Percentiles rank a stretch among this genome's conserved stretches.
phyloP scores from a whole-genome alignment of 768 basidiomycete genomes.

The Tylopilus plumbeoviolaceoides region DNA sequence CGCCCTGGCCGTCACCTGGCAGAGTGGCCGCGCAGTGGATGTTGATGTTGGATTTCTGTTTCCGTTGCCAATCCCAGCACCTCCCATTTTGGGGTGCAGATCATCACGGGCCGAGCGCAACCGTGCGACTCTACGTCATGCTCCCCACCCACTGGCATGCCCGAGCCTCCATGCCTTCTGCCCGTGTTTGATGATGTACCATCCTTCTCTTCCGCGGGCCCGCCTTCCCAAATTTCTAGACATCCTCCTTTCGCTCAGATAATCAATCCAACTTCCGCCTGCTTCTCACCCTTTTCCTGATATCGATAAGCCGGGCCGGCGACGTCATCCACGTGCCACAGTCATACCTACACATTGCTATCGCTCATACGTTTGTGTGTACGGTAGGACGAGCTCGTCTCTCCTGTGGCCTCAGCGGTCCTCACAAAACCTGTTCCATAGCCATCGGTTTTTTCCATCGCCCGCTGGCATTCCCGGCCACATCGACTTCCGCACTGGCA shows the following conservation, averaged over 20 bases:
- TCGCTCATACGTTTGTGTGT: too few relatives aligned
- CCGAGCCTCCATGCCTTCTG: slow-evolving; percentile 12
- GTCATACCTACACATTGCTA: neutral
- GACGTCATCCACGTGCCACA: neutral
- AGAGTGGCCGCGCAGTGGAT: neutral
- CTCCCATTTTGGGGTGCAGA: slow-evolving; percentile 25
- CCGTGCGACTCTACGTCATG: slow-evolving; percentile 14
- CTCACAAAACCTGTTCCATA: neutral
- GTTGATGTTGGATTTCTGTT: neutral
- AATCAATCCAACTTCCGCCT: slow-evolving; percentile 1
- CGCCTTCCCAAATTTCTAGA: neutral
- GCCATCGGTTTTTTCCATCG: too few relatives aligned
- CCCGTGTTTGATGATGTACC: slow-evolving; percentile 17
- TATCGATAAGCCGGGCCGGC: too few relatives aligned
- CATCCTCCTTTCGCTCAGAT: slow-evolving; percentile 1
- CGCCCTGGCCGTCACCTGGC: too few relatives aligned
- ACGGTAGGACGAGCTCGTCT: neutral
- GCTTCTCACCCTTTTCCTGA: slow-evolving; percentile 1
- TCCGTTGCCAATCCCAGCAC: neutral
- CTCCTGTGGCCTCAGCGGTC: neutral
- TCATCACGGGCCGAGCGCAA: slow-evolving; percentile 13
- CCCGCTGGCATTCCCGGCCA: neutral
- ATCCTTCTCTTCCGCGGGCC: slow-evolving; percentile 1
- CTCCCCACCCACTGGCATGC: slow-evolving; percentile 8
- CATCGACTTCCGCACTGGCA: too few relatives aligned